Evolutionary conservation across 139 green algal genomes (phyloP), one percentile per base, ranked within the genome.

Genomic region (Volvox reticuliferus): DNA sequence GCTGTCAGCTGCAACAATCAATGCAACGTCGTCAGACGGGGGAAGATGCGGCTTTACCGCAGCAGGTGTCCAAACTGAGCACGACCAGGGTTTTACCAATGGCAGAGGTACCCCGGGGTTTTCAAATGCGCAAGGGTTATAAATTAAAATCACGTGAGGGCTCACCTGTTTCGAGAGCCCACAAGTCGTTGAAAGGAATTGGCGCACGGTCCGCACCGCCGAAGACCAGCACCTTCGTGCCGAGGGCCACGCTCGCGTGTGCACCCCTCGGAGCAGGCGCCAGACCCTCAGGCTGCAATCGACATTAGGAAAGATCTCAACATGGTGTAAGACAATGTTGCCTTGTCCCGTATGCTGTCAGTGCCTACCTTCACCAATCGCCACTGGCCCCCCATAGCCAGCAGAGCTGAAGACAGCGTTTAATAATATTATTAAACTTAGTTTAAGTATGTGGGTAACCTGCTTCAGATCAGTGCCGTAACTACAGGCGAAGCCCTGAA

Each of bases 161-260:
- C 69, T 5, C 71, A 95, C 93, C 93, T 94, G 92, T 96, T 36
- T 97, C 93, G 22, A 97, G 79, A 19, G 95, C 87, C 95, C 95
- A 97, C 0, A 95, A 44, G 75, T 97, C 95, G 65, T 84, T 89
- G 75, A 92, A 96, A 16, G 93, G 89, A 0, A 86, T 37, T 0
- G 95, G 89, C 0, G 82, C 76, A 0, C 95, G 89, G 82, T 96
- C 92, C 12, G 95, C 94, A 33, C 95, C 95, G 24, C 94, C 95
- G 89, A 95, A 97, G 3, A 95, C 62, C 0, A 97, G 26, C 0
- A 97, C 55, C 50, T 91, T 93, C 1, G 62, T 93, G 13, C 93
- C 91, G 0, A 94, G 87, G 1, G 89, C 82, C 6, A 92, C 92
- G 69, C 88, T 93, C 0, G 91, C 93, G 35, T 93, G 91, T 1